Base-by-base conservation (phyloP, 75 land plant species). In the Pinus tabuliformis region DNA sequence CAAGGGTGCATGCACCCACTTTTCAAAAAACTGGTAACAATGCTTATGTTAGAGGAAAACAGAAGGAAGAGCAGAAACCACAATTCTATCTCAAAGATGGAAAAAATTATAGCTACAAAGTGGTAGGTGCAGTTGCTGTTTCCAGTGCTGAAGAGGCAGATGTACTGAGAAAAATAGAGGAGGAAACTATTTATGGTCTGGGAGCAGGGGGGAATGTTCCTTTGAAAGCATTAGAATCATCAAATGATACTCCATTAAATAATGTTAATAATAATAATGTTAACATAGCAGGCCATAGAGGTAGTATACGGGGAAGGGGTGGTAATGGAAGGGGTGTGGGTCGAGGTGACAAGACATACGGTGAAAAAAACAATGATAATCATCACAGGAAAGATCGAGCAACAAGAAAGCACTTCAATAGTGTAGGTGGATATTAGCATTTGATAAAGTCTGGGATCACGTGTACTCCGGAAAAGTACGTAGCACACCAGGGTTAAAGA, bases 21-120 rank as follows among this genome's bases (percentile, higher is more conserved):
- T 15, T 56, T 56, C 26, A 22, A 60, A 54, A 30, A 70, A 73
- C 33, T 24, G 9, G 74, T 52, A 68, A 62, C 56, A 72, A 72
- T 58, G 75, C 81, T 49, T 75, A 66, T 56, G 78, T 78, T 28
- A 83, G 62, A 36, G 68, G 65, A 17, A 74, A 58, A 33, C 21
- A 22, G 15, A 59, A 72, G 15, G 66, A 77, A 28, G 71, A 85
- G 24, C 83, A 88, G 78, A 91, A 81, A 78, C 88, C 96, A 42
- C 92, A 95, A 72, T 95, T 85, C 71, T 97, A 85, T 77, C 94
- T 97, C 6, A 95, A 97, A 84, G 99, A 97, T 85, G 99, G 99
- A 36, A 95, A 93, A 78, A 90, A 95, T 76, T 93, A 95, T 83
- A 97, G 92, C 77, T 97, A 95, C 80, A 97, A 97, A 81, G 99